These are phyloP conservation scores for Juncus inflexus DNA, from an alignment of 176 grass and related monocot species.

Conservation along the genomic window DNA sequence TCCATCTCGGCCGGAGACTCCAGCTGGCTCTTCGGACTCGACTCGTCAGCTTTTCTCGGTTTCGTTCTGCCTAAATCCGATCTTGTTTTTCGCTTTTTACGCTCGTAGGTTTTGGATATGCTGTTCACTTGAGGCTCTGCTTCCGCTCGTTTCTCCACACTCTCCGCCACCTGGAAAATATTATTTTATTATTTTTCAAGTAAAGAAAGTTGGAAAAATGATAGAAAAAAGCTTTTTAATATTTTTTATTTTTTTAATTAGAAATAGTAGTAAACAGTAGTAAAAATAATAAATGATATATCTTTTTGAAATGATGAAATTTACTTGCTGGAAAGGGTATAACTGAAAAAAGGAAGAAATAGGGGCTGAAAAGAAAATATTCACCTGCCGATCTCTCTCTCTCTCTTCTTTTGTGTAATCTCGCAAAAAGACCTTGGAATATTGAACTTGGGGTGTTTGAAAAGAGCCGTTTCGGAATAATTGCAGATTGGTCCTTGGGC, in stretches of 20 bases:
- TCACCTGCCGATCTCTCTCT: slow-evolving; percentile 52
- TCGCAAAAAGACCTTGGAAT: slow-evolving; percentile 64
- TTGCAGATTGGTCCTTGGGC: slow-evolving; percentile 28
- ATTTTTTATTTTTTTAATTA: too few relatives aligned
- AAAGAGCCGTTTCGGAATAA: slow-evolving; percentile 31
- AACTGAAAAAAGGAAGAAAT: neutral
- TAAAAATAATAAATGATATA: too few relatives aligned
- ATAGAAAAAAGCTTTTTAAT: too few relatives aligned
- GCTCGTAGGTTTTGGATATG: slow-evolving; percentile 27
- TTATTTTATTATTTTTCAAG: neutral
- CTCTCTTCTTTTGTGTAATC: slow-evolving; percentile 51
- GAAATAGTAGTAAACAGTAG: too few relatives aligned
- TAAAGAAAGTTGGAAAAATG: neutral
- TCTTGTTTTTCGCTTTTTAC: slow-evolving; percentile 34
- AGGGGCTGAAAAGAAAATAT: slow-evolving; percentile 3
- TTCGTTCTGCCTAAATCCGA: slow-evolving; percentile 23
- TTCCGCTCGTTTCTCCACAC: slow-evolving; percentile 46
- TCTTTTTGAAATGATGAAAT: too few relatives aligned
- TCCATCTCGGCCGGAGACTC: slow-evolving; percentile 21
- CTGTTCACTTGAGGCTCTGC: slow-evolving; percentile 26
- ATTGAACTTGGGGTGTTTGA: slow-evolving; percentile 53
- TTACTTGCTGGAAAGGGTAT: neutral
- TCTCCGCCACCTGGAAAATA: slow-evolving; percentile 51
- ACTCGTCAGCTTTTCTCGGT: neutral
- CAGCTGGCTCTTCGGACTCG: slow-evolving; percentile 29